Evolutionary conservation across 176 grass and related monocot species (phyloP).

Genomic region (Poa pratensis): DNA sequence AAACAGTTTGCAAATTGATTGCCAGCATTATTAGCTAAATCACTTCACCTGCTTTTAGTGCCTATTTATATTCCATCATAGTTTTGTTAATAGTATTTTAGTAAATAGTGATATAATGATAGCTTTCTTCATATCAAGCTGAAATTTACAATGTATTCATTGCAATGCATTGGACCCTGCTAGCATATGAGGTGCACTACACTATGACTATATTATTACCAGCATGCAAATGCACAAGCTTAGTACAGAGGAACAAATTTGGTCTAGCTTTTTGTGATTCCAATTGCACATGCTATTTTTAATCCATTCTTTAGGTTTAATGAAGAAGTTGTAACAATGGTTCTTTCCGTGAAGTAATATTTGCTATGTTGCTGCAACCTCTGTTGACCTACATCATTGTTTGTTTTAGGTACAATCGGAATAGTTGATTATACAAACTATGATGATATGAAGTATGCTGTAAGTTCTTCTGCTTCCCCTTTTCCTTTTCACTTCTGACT

Average conservation of each 20-base stretch:
- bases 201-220: neutral
- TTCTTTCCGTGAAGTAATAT: neutral
- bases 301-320: neutral
- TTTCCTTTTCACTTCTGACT: neutral
- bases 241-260: neutral
- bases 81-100: neutral
- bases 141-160: neutral
- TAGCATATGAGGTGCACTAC: constrained; percentile 26
- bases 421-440: constrained; percentile 85
- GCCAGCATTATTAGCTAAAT: constrained; percentile 10
- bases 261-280: neutral
- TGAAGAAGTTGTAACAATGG: neutral
- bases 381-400: constrained; percentile 4
- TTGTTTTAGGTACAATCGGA: constrained; percentile 65
- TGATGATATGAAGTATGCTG: constrained; percentile 92
- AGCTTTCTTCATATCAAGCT: neutral
- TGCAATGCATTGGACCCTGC: neutral
- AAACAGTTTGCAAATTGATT: neutral
- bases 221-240: neutral
- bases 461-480: constrained; percentile 28
- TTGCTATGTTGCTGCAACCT: constrained; percentile 22
- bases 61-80: neutral
- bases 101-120: neutral
- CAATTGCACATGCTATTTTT: neutral
- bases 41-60: neutral